Evolutionary conservation across 768 basidiomycete genomes (phyloP), one percentile per base, ranked within the genome.

Genomic region (Chlorophyllum brunneum): DNA sequence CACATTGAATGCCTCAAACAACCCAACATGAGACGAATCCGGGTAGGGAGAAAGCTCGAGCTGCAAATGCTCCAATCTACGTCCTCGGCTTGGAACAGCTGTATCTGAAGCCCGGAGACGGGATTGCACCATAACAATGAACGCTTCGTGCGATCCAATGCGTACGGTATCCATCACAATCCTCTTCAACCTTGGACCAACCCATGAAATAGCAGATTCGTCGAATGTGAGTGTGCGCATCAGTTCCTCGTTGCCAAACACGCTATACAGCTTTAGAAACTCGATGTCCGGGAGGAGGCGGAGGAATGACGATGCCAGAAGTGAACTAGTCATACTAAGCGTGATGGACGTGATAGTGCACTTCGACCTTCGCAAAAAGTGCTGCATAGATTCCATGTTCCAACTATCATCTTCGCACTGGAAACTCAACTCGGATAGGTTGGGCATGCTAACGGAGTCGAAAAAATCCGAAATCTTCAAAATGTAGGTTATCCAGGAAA

Each of bases 261-360:
- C n/a, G n/a, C n/a, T 44, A 4, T 11, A n/a, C 23, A 15, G n/a
- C n/a, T n/a, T n/a, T n/a, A 44, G n/a, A 9, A 26, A 5, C 18
- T 51, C 41, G 20, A 43, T 16, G 10, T 51, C 51, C 10, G 41
- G 51, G 30, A 44, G 23, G 16, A n/a, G n/a, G n/a, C n/a, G n/a
- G n/a, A n/a, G n/a, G n/a, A n/a, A n/a, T n/a, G n/a, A n/a, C n/a
- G n/a, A n/a, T n/a, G n/a, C n/a, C 18, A 2, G 15, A 16, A 8
- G 29, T n/a, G n/a, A n/a, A n/a, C n/a, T n/a, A n/a, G n/a, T n/a
- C n/a, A n/a, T n/a, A n/a, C n/a, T n/a, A n/a, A n/a, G n/a, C n/a
- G n/a, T n/a, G n/a, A n/a, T n/a, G n/a, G n/a, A n/a, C n/a, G n/a
- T n/a, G n/a, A n/a, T n/a, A n/a, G n/a, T n/a, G n/a, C n/a, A n/a